A percentile compares a stretch with the other conserved stretches of the same genome.
Conservation (phyloP, 148 eudicot species). For the Salicornia ramosissima region DNA sequence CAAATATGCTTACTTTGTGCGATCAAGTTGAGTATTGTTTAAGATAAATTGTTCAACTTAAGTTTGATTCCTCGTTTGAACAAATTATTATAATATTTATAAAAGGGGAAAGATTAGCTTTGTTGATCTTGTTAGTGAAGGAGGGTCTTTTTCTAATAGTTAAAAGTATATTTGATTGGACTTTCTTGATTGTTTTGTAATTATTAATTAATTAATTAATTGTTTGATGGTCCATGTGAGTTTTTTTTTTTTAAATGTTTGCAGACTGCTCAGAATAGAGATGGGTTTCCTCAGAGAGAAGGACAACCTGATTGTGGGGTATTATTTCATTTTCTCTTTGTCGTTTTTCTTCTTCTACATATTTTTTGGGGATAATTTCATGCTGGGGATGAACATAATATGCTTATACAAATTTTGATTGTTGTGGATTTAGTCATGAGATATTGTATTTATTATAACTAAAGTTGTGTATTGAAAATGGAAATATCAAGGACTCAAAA, state of each 20-base stretch:
- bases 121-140: neutral
- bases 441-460: no score
- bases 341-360: neutral
- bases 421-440: no score
- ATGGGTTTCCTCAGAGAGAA: conserved; percentile 60
- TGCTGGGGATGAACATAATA: no score
- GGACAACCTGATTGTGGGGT: conserved; percentile 77
- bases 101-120: neutral
- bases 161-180: neutral
- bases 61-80: neutral
- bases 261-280: conserved; percentile 25
- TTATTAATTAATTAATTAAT: neutral
- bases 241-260: neutral
- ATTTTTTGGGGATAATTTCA: no score
- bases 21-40: neutral
- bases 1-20: neutral
- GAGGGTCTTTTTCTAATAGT: neutral
- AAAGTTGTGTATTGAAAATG: no score
- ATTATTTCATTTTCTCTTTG: conserved; percentile 1
- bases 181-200: neutral
- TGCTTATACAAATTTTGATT: no score
- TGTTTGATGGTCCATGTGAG: neutral
- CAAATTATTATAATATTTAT: neutral
- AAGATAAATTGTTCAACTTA: neutral
- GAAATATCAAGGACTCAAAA: no score